Conservation (phyloP, 345 rosid genomes). For the Salix koriyanagi region DNA sequence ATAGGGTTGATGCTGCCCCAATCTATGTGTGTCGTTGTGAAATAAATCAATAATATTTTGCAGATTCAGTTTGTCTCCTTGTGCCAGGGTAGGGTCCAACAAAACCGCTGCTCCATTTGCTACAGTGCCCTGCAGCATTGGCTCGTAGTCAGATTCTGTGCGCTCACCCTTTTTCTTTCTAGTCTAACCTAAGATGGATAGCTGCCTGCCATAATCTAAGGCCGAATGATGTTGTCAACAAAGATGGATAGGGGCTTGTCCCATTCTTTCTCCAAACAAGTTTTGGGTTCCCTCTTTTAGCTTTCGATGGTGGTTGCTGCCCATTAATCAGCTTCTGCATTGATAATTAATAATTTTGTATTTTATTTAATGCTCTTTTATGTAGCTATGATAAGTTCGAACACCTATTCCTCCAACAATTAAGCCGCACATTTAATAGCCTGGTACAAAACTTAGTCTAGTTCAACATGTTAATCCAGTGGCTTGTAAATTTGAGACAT, state of each 20-base stretch:
- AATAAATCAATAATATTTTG: neutral
- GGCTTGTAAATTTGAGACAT: too few species aligned
- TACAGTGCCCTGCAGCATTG: neutral
- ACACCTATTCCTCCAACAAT: too few species aligned
- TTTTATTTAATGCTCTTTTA: too few species aligned
- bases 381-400: too few species aligned
- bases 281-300: neutral
- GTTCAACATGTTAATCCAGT: too few species aligned
- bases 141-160: conserved; percentile 14
- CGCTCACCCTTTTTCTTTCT: neutral
- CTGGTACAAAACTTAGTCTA: too few species aligned
- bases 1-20: conserved; percentile 13
- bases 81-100: conserved; percentile 30
- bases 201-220: neutral
- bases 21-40: conserved; percentile 1
- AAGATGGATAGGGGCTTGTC: neutral
- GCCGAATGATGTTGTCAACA: neutral
- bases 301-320: neutral
- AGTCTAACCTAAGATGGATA: too few species aligned
- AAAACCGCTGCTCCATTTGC: conserved; percentile 28
- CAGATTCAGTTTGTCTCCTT: conserved; percentile 36
- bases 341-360: too few species aligned
- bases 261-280: neutral
- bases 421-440: too few species aligned
- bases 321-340: too few species aligned